These are phyloP conservation scores for Sugiyamaella grinbergsii DNA, from an alignment of 1,139 yeast genomes.

Conservation along the genomic window DNA sequence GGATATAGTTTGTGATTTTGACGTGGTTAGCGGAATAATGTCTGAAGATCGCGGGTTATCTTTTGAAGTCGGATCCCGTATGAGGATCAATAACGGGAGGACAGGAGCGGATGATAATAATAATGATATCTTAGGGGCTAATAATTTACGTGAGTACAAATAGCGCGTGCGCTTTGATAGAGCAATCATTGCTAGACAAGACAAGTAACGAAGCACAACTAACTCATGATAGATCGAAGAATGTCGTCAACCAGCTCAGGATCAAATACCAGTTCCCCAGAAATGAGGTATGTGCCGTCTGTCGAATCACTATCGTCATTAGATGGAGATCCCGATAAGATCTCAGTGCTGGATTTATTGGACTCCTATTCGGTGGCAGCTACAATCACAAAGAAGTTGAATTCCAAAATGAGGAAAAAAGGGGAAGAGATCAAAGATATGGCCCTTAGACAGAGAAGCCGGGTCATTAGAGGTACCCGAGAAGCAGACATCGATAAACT, in stretches of 20 bases:
- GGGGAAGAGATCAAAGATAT: constrained; percentile 38
- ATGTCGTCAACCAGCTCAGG: constrained; percentile 15
- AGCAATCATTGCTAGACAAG: background rate
- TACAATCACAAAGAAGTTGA: constrained; percentile 36
- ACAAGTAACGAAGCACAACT: background rate
- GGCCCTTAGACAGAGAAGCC: constrained; percentile 37
- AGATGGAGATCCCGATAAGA: constrained; percentile 33
- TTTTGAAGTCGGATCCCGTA: constrained; percentile 2
- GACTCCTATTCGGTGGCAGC: constrained; percentile 42
- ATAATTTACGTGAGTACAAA: constrained; percentile 1
- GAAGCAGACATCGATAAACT: constrained; percentile 43
- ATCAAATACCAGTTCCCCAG: constrained; percentile 23
- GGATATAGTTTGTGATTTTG: background rate
- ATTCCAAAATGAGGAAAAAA: constrained; percentile 34
- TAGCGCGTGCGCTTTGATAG: no score
- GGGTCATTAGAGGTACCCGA: constrained; percentile 34
- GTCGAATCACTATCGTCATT: constrained; percentile 31
- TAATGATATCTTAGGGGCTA: background rate
- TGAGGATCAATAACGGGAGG: background rate
- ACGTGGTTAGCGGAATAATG: background rate
- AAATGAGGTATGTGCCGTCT: constrained; percentile 26
- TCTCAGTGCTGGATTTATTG: constrained; percentile 40
- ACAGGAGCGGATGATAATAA: background rate
- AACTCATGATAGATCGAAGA: constrained; percentile 5
- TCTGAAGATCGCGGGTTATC: constrained; percentile 7